Evolutionary conservation across 1,139 yeast species (phyloP).

Genomic region (Lodderomyces oxycetoniae): DNA sequence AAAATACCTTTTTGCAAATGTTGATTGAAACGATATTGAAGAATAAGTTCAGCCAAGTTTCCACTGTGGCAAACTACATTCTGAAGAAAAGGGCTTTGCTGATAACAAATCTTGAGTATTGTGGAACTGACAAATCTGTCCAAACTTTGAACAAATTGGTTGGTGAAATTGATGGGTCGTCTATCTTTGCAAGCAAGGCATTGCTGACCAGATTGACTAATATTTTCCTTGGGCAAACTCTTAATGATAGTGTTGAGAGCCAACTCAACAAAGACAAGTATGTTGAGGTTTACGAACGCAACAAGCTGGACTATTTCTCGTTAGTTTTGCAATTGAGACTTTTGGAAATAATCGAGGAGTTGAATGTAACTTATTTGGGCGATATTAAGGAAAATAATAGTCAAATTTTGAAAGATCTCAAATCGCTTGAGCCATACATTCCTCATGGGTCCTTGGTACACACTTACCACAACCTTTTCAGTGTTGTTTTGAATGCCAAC

Average conservation of each 20-base stretch:
- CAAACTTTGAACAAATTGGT: constrained; percentile 24
- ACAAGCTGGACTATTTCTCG: constrained; percentile 22
- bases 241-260: constrained; percentile 21
- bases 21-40: constrained; percentile 28
- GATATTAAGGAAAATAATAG: constrained; percentile 14
- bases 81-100: constrained; percentile 27
- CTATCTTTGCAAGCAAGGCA: constrained; percentile 21
- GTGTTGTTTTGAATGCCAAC: constrained; percentile 14
- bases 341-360: constrained; percentile 32
- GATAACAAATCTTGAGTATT: constrained; percentile 29
- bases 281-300: constrained; percentile 24
- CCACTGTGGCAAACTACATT: constrained; percentile 21
- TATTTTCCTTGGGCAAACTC: constrained; percentile 19
- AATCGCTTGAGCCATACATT: constrained; percentile 20
- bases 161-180: constrained; percentile 30
- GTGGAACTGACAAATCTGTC: constrained; percentile 24
- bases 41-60: constrained; percentile 19
- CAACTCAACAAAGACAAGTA: constrained; percentile 18
- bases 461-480: neutral
- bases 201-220: constrained; percentile 29
- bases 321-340: constrained; percentile 36
- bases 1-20: constrained; percentile 31
- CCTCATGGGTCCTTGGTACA: neutral
- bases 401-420: constrained; percentile 23
- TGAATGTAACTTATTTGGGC: constrained; percentile 28